Evolutionary conservation across 2,329 filamentous ascomycete genomes (phyloP).

Genomic region (Didymellaceae sp.): DNA sequence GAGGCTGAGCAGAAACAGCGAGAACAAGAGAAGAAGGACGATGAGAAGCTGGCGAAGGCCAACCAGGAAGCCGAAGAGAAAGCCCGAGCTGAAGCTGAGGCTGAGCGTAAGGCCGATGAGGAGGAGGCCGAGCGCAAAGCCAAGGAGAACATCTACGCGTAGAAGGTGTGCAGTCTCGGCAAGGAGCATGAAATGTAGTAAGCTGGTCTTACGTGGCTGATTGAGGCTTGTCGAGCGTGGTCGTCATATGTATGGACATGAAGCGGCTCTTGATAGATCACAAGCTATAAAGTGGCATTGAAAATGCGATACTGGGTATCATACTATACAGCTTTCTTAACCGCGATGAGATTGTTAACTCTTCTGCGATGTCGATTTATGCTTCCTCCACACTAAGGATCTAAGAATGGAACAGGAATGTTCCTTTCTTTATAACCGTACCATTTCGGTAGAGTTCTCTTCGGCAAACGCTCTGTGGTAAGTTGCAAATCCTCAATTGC

Average conservation of each 20-base stretch:
- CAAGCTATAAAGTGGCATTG: too few species aligned
- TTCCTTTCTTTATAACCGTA: conserved; percentile 48
- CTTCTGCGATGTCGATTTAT: too few species aligned
- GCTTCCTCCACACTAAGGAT: too few species aligned
- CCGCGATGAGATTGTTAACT: too few species aligned
- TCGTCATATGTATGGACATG: too few species aligned
- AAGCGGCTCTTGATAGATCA: too few species aligned
- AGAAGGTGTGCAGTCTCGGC: too few species aligned
- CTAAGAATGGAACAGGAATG: conserved; percentile 37
- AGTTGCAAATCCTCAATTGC: conserved; percentile 53
- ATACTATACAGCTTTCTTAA: too few species aligned
- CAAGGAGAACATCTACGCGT: too few species aligned
- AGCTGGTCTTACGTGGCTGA: not conserved
- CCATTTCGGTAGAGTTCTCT: conserved; percentile 47
- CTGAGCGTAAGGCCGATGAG: not conserved
- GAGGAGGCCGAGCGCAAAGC: not conserved
- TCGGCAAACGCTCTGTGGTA: conserved; percentile 21
- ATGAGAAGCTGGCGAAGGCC: not conserved
- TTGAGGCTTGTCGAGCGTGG: too few species aligned
- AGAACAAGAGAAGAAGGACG: not conserved
- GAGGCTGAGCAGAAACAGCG: not conserved
- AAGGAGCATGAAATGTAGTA: not conserved
- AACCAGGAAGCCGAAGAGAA: not conserved
- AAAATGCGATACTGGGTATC: too few species aligned
- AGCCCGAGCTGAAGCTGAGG: not conserved